Conservation (phyloP, 169 alveolate genomes). For the Miamiensis avidus region DNA sequence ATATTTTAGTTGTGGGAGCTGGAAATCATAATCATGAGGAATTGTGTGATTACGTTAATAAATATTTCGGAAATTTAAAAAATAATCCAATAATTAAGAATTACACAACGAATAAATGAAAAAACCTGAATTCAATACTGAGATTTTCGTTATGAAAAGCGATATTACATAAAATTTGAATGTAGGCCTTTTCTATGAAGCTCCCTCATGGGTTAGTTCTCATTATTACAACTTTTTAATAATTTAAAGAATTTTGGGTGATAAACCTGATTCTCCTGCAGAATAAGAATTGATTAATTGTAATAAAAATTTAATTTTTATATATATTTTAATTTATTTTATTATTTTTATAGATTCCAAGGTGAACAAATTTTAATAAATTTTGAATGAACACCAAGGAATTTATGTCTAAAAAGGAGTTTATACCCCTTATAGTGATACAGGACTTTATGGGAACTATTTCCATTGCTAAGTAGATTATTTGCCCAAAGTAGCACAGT, state of each 20-base stretch:
- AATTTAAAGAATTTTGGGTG: conserved; percentile 94
- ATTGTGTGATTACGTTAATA: conserved; percentile 84
- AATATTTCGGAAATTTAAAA: conserved; percentile 59
- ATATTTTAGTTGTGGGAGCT: conserved; percentile 91
- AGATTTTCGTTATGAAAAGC: conserved; percentile 31
- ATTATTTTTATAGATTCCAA: conserved; percentile 13
- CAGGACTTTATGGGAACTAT: conserved; percentile 92
- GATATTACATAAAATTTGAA: conserved; percentile 46
- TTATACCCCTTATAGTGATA: conserved; percentile 87
- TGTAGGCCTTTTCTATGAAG: conserved; percentile 94
- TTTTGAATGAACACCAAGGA: conserved; percentile 17
- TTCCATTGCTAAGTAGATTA: conserved; percentile 54
- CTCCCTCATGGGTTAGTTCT: conserved; percentile 85
- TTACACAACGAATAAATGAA: conserved; percentile 1
- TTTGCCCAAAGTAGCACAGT: neutral
- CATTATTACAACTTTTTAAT: conserved; percentile 92
- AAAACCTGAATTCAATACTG: conserved; percentile 42
- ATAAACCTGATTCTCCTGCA: conserved; percentile 40
- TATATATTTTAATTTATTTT: neutral
- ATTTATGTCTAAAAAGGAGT: conserved; percentile 41
- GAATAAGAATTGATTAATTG: conserved; percentile 23
- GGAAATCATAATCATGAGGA: conserved; percentile 91
- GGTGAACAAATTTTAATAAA: conserved; percentile 32
- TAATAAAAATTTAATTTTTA: neutral
- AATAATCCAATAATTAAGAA: conserved; percentile 4